Base-by-base conservation (phyloP, 1,284 basidiomycete species). In the Apiotrichum brassicae region DNA sequence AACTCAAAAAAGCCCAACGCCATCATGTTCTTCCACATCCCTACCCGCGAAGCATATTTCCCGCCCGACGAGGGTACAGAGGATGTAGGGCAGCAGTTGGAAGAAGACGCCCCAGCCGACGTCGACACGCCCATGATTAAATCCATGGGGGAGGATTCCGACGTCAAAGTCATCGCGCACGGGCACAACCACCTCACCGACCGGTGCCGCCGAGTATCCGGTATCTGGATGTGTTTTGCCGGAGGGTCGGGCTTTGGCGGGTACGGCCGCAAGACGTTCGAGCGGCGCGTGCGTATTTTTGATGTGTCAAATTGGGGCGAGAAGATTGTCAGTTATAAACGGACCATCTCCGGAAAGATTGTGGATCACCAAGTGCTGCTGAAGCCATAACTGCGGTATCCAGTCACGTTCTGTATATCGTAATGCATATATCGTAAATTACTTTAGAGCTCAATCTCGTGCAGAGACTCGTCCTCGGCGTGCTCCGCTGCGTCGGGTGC, bases 1-100 rank as follows among this genome's bases (percentile, higher is more conserved):
- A 78, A 46, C 76, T 92, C 1, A 87, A 86, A 4, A 93, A 34
- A 91, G 70, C 90, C 90, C 2, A 93, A 93, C 63, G 91, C 88
- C 0, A 71, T 93, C 60, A 87, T 90, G 84, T 94, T 92, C 76
- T 94, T 93, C 82, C 91, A 95, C 63, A 94, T 95, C 46, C 91
- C 91, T 37, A 64, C 94, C 77, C 88, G 70, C n/a, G 86, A 81
- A 40, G 58, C 67, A 1, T 66, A 56, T 35, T 34, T 26, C 22
- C 43, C 47, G 1, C 33, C 13, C n/a, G 58, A 58, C 19, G 28
- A 23, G 30, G 74, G 77, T 3, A 63, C 66, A 37, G 79, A 92
- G 5, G 82, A 89, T 60, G 71, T 85, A 8, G 90, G 89, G 1
- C 73, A 78, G 18, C 81, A 78, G 24, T 65, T 81, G 30, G 87